Evolutionary conservation across 73 alveolate species (phyloP), one percentile per base, ranked within the genome.

Genomic region (Diophrys appendiculata): DNA sequence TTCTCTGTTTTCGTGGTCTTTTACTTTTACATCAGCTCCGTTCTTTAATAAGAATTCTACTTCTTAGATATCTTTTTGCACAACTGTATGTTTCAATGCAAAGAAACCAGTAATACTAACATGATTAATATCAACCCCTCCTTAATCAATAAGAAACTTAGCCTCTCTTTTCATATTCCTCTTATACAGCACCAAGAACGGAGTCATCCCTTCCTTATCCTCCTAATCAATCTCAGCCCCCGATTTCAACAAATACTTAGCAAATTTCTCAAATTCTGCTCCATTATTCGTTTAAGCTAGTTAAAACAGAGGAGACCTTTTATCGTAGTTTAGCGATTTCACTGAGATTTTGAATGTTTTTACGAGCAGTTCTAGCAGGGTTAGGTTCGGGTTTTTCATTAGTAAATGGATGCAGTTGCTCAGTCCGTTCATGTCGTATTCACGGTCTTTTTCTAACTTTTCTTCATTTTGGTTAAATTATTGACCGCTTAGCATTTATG

Each of bases 1-100:
- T 74, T 87, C 92, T 83, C 99, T 95, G 52, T 84, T 81, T 27
- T 90, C 87, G 31, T 75, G 90, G 82, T 97, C 99, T 28, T 84
- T 77, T 43, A 87, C 67, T 67, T 80, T 80, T 73, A 77, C 71
- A 18, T 95, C 98, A 0, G 94, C 93, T 67, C 83, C 87, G 22
- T 65, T 54, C 52, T 33, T 67, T 24, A 86, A 31, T 13, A 86
- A 79, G 67, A 60, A 31, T 71, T 86, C 14, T n/a, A 86, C 65
- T 67, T 53, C 55, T 8, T 30, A 54, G 2, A 69, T 25, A 68
- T 74, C 73, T 23, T 67, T 52, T 1, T 54, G 24, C 34, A 79
- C 72, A 3, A 86, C 77, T 53, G 72, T 89, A 11, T 69, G 54
- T 76, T 86, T 86, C 32, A 86, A 52, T 0, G 93, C 90, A 53